Evolutionary conservation across 2,329 filamentous ascomycete species (phyloP).

Genomic region (Westerdykella aurantiaca): DNA sequence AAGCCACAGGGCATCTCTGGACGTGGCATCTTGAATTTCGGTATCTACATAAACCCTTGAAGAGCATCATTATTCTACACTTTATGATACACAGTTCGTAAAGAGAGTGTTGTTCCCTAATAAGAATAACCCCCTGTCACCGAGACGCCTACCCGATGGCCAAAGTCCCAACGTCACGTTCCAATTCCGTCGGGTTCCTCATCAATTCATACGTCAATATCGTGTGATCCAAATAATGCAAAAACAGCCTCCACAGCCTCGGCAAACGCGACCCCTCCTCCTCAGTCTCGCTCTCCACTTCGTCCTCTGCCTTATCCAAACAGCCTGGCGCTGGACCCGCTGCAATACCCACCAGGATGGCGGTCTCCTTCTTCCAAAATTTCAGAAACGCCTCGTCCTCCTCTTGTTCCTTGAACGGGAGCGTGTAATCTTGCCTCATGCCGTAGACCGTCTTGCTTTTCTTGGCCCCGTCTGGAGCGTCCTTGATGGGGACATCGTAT

Average conservation of each 20-base stretch:
- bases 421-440: slow-evolving; percentile 52
- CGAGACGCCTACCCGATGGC: slow-evolving; percentile 20
- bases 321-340: slow-evolving; percentile 56
- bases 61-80: too few species aligned
- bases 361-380: slow-evolving; percentile 26
- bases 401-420: slow-evolving; percentile 54
- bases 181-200: slow-evolving; percentile 12
- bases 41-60: too few species aligned
- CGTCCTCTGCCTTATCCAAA: slow-evolving; percentile 15
- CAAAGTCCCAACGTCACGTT: slow-evolving; percentile 16
- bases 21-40: too few species aligned
- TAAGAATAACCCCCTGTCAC: too few species aligned
- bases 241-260: slow-evolving; percentile 59
- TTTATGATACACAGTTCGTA: too few species aligned
- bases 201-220: slow-evolving; percentile 65
- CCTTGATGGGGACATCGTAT: slow-evolving; percentile 1
- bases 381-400: slow-evolving; percentile 7
- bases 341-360: slow-evolving; percentile 59
- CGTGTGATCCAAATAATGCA: slow-evolving; percentile 66
- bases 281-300: not conserved
- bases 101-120: too few species aligned
- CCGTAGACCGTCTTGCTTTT: slow-evolving; percentile 27
- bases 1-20: too few species aligned
- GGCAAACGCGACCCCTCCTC: slow-evolving; percentile 23
- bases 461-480: slow-evolving; percentile 29